Base-by-base conservation (phyloP, 1,284 basidiomycete genomes). In the Heterobasidion annosum region DNA sequence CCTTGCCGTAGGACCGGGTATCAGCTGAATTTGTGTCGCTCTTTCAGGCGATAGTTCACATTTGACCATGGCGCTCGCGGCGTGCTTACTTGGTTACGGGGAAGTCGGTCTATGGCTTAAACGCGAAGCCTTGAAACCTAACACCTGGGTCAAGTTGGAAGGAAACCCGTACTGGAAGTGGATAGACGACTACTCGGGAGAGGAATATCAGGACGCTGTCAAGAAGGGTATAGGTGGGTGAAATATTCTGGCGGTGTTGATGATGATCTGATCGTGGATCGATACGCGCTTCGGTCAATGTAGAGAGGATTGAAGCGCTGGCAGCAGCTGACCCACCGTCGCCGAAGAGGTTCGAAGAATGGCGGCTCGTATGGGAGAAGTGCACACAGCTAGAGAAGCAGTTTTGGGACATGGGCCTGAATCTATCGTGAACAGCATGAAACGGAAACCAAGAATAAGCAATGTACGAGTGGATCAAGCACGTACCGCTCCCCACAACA, bases 21-120 rank as follows among this genome's bases (percentile, higher is more conserved):
- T 25, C 25, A 25, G 25, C 25, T 25, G 1, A 25, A 5, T 5
- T 3, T 25, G 3, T 25, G 25, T 25, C 42, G 10, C 42, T 46
- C n/a, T 32, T 15, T 6, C 55, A 87, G 83, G 92, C 3, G 90
- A 93, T 64, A 68, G 82, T 12, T 79, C 84, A 33, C 85, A 83
- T 57, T 71, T 95, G 10, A 69, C 90, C 19, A 85, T 97, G 66
- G 90, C 91, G 0, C 79, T 95, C 1, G 82, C 88, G 15, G 87
- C 91, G 4, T 98, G 95, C 67, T 74, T 97, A 12, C 71, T 97
- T 0, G 95, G 95, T 0, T 98, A 98, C 64, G 95, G 93, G n/a
- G 91, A 97, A 67, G 91, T 96, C 0, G 95, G 93, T 0, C 71
- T 91, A 44, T 95, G 82, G 87, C 71, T 90, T 48, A 79, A 78